Conservation (phyloP, 176 grass and related monocot genomes). For the Puccinellia tenuiflora region DNA sequence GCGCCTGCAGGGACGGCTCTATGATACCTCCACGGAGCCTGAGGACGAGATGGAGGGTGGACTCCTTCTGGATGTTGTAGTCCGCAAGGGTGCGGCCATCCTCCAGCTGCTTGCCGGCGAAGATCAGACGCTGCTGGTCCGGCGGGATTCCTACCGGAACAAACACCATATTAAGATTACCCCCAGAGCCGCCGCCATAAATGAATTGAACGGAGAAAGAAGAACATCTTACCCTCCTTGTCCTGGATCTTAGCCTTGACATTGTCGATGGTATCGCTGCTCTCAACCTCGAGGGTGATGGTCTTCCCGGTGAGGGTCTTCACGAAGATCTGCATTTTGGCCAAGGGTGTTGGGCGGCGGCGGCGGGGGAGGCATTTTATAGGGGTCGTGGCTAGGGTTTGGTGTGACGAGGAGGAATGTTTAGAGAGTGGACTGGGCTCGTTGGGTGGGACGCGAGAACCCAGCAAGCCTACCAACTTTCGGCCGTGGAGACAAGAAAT, state of each 20-base stretch:
- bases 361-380: background rate
- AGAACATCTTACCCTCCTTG: slow-evolving; percentile 30
- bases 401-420: background rate
- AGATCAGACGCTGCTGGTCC: slow-evolving; percentile 86
- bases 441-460: no score
- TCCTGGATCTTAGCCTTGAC: slow-evolving; percentile 98
- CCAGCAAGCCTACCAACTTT: no score
- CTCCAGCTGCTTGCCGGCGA: slow-evolving; percentile 74
- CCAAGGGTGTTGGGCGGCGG: background rate
- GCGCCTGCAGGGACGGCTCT: slow-evolving; percentile 40
- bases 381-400: slow-evolving; percentile 35
- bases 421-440: background rate
- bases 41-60: slow-evolving; percentile 70
- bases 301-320: slow-evolving; percentile 96
- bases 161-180: background rate
- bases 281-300: slow-evolving; percentile 98
- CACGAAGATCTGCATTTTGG: slow-evolving; percentile 84
- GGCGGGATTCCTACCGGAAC: slow-evolving; percentile 58
- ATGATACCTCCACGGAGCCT: slow-evolving; percentile 72
- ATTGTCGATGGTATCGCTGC: slow-evolving; percentile 97
- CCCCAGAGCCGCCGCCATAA: background rate
- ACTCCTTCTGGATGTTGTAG: slow-evolving; percentile 96
- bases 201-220: background rate
- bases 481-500: no score
- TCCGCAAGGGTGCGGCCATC: slow-evolving; percentile 73